Evolutionary conservation across 129 eudicot species (phyloP).

Genomic region (Dittrichia graveolens): DNA sequence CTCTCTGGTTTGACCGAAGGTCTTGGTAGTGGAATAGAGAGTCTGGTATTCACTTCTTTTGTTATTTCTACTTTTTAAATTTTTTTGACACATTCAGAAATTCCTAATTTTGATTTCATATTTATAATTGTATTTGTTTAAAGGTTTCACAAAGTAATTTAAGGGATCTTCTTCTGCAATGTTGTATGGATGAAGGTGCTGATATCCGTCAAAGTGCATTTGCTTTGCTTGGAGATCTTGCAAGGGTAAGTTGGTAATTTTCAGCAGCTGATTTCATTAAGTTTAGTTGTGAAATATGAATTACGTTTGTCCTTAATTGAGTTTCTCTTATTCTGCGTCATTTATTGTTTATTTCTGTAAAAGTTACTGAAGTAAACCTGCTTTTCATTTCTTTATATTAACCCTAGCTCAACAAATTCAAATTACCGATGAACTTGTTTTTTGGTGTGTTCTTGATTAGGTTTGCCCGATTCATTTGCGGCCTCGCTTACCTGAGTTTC

Average conservation of each 20-base stretch:
- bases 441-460: constrained; percentile 42
- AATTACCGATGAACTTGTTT: constrained; percentile 14
- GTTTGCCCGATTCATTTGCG: constrained; percentile 88
- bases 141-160: constrained; percentile 90
- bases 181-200: constrained; percentile 84
- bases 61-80: background rate
- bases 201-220: constrained; percentile 98
- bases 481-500: constrained; percentile 78
- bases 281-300: background rate
- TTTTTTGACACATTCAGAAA: background rate
- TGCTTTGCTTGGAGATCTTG: constrained; percentile 98
- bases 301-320: background rate
- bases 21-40: constrained; percentile 93
- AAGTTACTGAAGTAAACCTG: constrained; percentile 11
- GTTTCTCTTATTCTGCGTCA: background rate
- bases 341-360: background rate
- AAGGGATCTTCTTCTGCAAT: constrained; percentile 90
- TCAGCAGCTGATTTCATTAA: background rate
- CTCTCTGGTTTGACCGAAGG: constrained; percentile 94
- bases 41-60: constrained; percentile 59
- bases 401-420: background rate
- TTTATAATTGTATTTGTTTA: background rate
- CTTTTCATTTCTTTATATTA: background rate
- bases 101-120: background rate
- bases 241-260: constrained; percentile 71